Evolutionary conservation across 768 basidiomycete genomes (phyloP).

Genomic region (Collybia mongolica): DNA sequence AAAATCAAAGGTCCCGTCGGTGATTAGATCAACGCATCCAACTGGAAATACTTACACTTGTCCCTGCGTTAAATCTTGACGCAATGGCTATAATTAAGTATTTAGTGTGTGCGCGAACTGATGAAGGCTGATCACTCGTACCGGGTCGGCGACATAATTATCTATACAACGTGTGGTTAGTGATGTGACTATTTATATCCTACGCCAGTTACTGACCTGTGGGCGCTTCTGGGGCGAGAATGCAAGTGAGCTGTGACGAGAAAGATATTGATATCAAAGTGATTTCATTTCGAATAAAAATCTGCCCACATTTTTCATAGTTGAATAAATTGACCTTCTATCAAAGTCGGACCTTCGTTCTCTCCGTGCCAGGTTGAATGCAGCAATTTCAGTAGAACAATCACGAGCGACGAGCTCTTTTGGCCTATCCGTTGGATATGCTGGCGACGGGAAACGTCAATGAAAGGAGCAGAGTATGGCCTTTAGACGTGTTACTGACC

Average conservation of each 20-base stretch:
- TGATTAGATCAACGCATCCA: no score
- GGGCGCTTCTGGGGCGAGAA: conserved; percentile 14
- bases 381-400: conserved; percentile 12
- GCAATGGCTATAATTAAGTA: conserved; percentile 10
- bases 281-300: neutral
- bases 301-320: conserved; percentile 11
- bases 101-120: neutral
- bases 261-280: neutral
- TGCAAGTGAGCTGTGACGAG: conserved; percentile 13
- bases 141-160: conserved; percentile 13
- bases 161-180: conserved; percentile 5
- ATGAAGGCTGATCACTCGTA: neutral
- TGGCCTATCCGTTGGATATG: neutral
- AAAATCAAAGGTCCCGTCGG: neutral
- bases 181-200: no score
- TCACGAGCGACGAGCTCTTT: conserved; percentile 5
- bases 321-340: conserved; percentile 12
- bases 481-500: no score
- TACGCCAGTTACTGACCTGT: conserved; percentile 8
- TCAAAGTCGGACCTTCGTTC: conserved; percentile 1
- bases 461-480: neutral
- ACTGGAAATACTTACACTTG: conserved; percentile 11
- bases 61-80: conserved; percentile 18
- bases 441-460: neutral
- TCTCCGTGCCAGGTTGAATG: conserved; percentile 15